Evolutionary conservation across 2,329 filamentous ascomycete species (phyloP).

Genomic region (Karstenula rhodostoma): DNA sequence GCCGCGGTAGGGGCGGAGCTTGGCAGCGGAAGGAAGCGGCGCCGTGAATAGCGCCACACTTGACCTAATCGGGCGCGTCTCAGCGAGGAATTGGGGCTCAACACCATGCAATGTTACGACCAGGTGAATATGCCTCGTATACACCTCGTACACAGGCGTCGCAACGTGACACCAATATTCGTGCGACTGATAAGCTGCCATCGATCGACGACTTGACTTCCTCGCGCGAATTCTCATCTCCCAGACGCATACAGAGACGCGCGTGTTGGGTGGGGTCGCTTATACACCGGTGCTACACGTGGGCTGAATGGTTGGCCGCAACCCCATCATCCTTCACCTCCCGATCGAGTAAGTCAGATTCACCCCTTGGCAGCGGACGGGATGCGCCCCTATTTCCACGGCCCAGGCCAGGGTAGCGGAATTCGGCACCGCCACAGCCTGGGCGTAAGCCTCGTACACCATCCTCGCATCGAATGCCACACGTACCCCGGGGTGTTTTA

Average conservation of each 20-base stretch:
- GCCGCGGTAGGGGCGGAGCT: slow-evolving; percentile 1
- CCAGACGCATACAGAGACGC: neutral
- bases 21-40: slow-evolving; percentile 1
- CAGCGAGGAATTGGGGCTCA: neutral
- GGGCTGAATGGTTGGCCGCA: slow-evolving; percentile 4
- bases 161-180: neutral
- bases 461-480: neutral
- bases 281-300: neutral
- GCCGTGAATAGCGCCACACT: neutral
- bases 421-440: slow-evolving; percentile 8
- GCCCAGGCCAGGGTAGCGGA: neutral
- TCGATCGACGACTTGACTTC: neutral
- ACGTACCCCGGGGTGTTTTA: neutral
- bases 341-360: neutral
- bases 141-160: neutral
- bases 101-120: neutral
- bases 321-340: neutral
- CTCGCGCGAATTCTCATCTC: neutral
- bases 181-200: neutral
- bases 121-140: neutral
- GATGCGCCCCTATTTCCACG: slow-evolving; percentile 2
- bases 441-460: neutral
- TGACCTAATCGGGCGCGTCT: neutral
- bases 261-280: neutral
- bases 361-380: slow-evolving; percentile 1